Evolutionary conservation across 257 asterid species (phyloP).

Genomic region (Lycium ferocissimum): DNA sequence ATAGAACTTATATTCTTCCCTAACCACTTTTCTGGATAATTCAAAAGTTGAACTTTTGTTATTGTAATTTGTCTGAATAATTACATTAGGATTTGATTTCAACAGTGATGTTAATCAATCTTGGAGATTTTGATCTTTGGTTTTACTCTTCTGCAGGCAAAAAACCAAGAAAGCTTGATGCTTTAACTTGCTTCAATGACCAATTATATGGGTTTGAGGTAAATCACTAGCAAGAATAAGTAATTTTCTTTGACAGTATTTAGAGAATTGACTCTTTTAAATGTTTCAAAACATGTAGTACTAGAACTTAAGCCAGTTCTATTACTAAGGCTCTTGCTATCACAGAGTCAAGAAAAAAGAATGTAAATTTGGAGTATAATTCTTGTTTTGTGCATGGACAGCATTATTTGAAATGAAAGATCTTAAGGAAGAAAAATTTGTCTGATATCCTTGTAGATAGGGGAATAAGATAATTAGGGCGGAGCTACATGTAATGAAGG

Average conservation of each 20-base stretch:
- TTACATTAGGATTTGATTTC: not conserved
- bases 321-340: not conserved
- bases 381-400: not conserved
- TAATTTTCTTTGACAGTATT: not conserved
- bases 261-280: not conserved
- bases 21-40: not conserved
- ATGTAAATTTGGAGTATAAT: not conserved
- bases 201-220: constrained; percentile 53
- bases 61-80: not conserved
- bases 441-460: too few relatives aligned
- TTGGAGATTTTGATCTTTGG: not conserved
- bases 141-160: constrained; percentile 36
- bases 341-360: not conserved
- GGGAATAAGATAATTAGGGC: not conserved
- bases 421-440: too few relatives aligned
- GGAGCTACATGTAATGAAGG: not conserved
- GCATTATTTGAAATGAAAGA: too few relatives aligned
- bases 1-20: not conserved
- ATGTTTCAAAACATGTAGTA: not conserved
- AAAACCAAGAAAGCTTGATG: constrained; percentile 44
- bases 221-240: constrained; percentile 28
- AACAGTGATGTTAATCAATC: not conserved
- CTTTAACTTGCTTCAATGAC: constrained; percentile 48
- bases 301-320: not conserved
- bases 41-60: not conserved